A percentile compares a stretch with the other conserved stretches of the same genome.
These are phyloP conservation scores for Candida ficus DNA, from an alignment of 805 yeast genomes.

Conservation along the genomic window DNA sequence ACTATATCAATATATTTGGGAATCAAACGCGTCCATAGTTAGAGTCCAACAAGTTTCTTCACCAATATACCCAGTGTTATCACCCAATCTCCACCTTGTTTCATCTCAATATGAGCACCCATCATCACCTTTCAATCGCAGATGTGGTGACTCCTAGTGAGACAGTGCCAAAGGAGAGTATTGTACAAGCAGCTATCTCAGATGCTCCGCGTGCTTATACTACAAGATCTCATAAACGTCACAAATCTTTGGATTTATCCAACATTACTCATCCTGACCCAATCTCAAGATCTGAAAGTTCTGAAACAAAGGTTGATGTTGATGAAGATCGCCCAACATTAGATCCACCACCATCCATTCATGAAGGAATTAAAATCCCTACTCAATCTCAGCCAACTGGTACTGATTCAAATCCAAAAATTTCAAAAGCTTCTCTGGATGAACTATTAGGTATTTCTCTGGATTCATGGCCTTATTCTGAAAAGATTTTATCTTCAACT, in stretches of 20 bases:
- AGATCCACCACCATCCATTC: neutral
- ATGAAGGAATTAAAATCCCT: neutral
- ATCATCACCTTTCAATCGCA: neutral
- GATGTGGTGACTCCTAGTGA: neutral
- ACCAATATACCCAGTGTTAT: too few species aligned
- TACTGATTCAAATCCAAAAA: neutral
- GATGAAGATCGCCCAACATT: neutral
- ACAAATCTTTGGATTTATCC: slow-evolving; percentile 12
- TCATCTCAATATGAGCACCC: neutral
- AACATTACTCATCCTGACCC: neutral
- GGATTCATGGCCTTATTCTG: slow-evolving; percentile 32
- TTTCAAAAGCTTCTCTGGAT: neutral
- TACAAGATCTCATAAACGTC: slow-evolving; percentile 15
- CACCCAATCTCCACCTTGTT: too few species aligned
- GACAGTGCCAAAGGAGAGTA: neutral
- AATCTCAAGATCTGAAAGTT: slow-evolving; percentile 1
- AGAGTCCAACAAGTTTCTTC: too few species aligned
- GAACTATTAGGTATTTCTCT: slow-evolving; percentile 6
- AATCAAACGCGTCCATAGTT: too few species aligned
- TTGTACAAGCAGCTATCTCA: neutral
- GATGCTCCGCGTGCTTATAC: neutral
- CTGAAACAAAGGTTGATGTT: neutral
- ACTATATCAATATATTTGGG: too few species aligned
- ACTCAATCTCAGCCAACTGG: neutral
- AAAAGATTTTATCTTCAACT: slow-evolving; percentile 31